Evolutionary conservation across 139 green algal genomes (phyloP), one percentile per base, ranked within the genome.

Genomic region (Asterochloris erici): DNA sequence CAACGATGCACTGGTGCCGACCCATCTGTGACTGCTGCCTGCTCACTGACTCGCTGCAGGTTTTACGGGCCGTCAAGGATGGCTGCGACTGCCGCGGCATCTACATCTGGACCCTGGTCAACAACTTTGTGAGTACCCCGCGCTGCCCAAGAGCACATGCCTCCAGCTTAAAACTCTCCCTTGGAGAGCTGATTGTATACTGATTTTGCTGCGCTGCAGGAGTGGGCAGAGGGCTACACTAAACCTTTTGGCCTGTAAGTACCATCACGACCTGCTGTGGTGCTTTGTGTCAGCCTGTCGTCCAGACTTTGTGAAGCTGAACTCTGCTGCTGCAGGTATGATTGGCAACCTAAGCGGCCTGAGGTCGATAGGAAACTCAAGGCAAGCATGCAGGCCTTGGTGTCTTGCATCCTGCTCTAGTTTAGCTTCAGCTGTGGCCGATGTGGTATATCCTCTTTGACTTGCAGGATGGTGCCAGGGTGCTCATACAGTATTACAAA

Each of bases 71-170:
- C 0, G 84, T 94, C 6, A 27, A 74, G 21, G 91, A 94, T 29
- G 91, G 91, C 27, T 86, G 79, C 21, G 92, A 95, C 81, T 86
- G 94, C 78, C 86, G 92, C 9, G 92, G 92, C 16, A 80, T 92
- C 77, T 90, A 89, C 79, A 91, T 90, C 87, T 94, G 89, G 90
- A 93, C 87, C 12, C 84, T 90, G 26, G 61, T 89, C 17, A 86
- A 94, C 83, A 91, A 91, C 78, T 90, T 90, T 47, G 90, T 60
- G 19, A 29, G 12, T 26, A 19, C 73, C 26, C 16, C 0, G 14
- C 63, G 16, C 28, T 17, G 13, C 62, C 17, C 73, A 63, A 26
- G 26, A 27, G 73, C 12, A 14, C 38, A 27, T 60, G 16, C 38
- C 24, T 21, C 70, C 10, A 38, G 24, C 70, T 9, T 27, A 76